These are phyloP conservation scores for Westerdykella ornata DNA, from an alignment of 2,329 filamentous ascomycete species.

Conservation along the genomic window DNA sequence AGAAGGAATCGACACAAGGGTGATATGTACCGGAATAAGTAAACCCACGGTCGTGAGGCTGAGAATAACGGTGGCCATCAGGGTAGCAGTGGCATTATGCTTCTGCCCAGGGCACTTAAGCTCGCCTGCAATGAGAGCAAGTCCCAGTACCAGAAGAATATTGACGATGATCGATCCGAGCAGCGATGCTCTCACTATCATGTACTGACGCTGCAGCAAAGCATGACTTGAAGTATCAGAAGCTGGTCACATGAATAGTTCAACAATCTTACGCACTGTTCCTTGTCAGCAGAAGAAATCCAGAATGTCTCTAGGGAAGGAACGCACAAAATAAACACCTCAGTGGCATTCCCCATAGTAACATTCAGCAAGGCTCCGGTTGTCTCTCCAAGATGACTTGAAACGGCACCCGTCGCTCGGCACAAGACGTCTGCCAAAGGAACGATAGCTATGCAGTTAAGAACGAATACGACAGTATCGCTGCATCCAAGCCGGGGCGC, in stretches of 20 bases:
- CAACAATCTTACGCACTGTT: conserved; percentile 22
- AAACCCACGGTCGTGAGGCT: conserved; percentile 67
- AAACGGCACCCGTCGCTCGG: conserved; percentile 56
- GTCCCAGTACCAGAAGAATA: conserved; percentile 73
- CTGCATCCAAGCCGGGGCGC: conserved; percentile 48
- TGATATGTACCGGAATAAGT: conserved; percentile 64
- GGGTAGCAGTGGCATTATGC: conserved; percentile 81
- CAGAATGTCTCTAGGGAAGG: conserved; percentile 66
- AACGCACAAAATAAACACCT: conserved; percentile 67
- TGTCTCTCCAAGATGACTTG: conserved; percentile 73
- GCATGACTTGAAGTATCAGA: conserved; percentile 78
- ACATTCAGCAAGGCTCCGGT: conserved; percentile 12
- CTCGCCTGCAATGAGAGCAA: conserved; percentile 79
- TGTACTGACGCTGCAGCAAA: conserved; percentile 60
- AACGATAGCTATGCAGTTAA: conserved; percentile 13
- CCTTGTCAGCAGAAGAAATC: conserved; percentile 29
- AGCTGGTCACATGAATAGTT: conserved; percentile 64
- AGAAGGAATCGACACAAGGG: neutral
- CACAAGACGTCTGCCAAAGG: conserved; percentile 11
- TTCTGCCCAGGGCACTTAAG: conserved; percentile 66
- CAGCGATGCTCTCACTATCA: conserved; percentile 81
- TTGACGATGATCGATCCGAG: conserved; percentile 85
- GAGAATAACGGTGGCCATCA: conserved; percentile 71
- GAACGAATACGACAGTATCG: conserved; percentile 50
- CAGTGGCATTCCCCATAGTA: conserved; percentile 75